These are phyloP conservation scores for Ochetophila trinervis DNA, from an alignment of 306 rosid genomes.

Conservation along the genomic window DNA sequence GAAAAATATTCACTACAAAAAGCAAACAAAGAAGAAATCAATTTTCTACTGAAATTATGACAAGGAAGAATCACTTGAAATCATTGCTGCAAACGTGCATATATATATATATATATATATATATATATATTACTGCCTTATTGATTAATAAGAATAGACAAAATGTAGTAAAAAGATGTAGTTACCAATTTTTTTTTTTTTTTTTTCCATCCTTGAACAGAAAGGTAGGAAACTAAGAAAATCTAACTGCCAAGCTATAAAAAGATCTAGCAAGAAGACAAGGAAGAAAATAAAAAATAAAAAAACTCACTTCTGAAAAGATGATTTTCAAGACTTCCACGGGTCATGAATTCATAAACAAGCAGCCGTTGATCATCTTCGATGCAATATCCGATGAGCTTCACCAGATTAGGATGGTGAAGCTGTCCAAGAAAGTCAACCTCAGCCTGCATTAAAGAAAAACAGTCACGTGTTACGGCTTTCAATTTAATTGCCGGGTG, in stretches of 20 bases:
- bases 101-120: too few relatives aligned
- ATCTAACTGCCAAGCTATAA: not conserved
- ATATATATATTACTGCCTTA: not conserved
- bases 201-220: not conserved
- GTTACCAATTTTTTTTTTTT: not conserved
- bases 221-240: not conserved
- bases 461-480: conserved; percentile 25
- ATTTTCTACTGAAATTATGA: conserved; percentile 3
- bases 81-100: too few relatives aligned
- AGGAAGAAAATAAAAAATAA: conserved; percentile 10
- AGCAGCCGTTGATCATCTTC: conserved; percentile 92
- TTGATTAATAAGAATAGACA: not conserved
- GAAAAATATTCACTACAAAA: too few relatives aligned
- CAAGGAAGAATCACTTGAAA: not conserved
- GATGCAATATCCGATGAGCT: conserved; percentile 86
- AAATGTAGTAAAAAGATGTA: not conserved
- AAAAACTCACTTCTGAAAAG: conserved; percentile 82
- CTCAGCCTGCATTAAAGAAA: conserved; percentile 76
- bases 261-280: conserved; percentile 2
- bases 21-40: too few relatives aligned
- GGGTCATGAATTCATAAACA: conserved; percentile 93
- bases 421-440: conserved; percentile 96
- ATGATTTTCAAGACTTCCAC: conserved; percentile 98
- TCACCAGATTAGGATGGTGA: conserved; percentile 93
- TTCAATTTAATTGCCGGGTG: conserved; percentile 26